Base-by-base conservation (phyloP, 2,329 filamentous ascomycete genomes). In the Hypoxylon sp. region DNA sequence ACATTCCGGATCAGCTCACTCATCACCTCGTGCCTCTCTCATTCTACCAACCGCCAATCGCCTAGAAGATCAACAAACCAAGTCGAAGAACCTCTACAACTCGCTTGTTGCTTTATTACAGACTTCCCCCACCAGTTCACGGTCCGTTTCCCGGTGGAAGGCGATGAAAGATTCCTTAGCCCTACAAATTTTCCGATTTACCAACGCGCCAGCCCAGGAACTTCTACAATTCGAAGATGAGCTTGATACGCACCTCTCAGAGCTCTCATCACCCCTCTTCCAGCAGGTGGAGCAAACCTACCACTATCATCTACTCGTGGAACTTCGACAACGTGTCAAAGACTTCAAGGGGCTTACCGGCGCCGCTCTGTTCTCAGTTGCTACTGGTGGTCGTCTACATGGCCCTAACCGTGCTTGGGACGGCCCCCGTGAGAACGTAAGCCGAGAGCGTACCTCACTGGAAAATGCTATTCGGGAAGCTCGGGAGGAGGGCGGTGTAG, bases 181-280 rank as follows among this genome's bases (percentile, higher is more conserved):
- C 1, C 78, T 88, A 9, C 84, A 88, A 75, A 87, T 88, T 23
- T 85, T 87, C 77, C 84, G 86, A n/a, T 84, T 80, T 70, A 84
- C 83, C 52, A 81, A 85, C 51, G 83, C 83, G 0, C 84, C 85
- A 0, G 76, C 78, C 30, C 80, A 83, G 21, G 80, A 82, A 68
- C 79, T 87, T 9, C 72, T 80, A 0, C 77, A 78, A 1, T 82
- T 87, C 32, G 85, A 88, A 70, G 77, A 80, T n/a, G 83, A 82
- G 71, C 78, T 87, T 9, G 77, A 79, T 3, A 77, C 77, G 25
- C 81, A 81, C 53, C 74, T 87, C 14, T 80, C 78, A 60, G 77
- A 83, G 41, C 72, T 79, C 50, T 78, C 80, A 30, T 80, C 81
- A 2, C 75, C 80, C 7, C 75, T 83, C 4, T 85, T 85, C 75